Evolutionary conservation across 768 basidiomycete species (phyloP).

Genomic region (Hydnomerulius pinastri): DNA sequence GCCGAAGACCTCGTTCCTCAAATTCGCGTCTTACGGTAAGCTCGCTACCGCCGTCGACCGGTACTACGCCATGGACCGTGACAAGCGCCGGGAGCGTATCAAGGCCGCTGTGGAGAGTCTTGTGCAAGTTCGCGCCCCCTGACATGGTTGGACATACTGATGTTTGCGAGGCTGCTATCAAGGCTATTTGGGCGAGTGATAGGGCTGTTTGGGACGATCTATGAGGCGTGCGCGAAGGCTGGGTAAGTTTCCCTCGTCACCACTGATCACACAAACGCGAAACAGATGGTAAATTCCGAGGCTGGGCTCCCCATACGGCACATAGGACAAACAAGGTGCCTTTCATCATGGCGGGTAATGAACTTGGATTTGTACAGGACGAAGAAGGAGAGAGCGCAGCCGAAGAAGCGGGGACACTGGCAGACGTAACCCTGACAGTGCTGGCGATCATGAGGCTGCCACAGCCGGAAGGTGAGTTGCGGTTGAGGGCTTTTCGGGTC

Average conservation of each 20-base stretch:
- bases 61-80: conserved; percentile 97
- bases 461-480: conserved; percentile 64
- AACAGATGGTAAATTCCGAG: conserved; percentile 85
- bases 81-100: conserved; percentile 94
- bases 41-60: conserved; percentile 85
- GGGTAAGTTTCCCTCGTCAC: conserved; percentile 89
- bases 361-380: conserved; percentile 54
- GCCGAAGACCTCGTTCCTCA: conserved; percentile 73
- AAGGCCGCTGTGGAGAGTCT: conserved; percentile 89
- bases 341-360: conserved; percentile 81
- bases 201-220: conserved; percentile 85
- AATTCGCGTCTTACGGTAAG: conserved; percentile 76
- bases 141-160: conserved; percentile 99
- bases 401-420: conserved; percentile 76
- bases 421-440: conserved; percentile 90
- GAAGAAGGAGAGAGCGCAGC: no score
- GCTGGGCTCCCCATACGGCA: conserved; percentile 92
- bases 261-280: conserved; percentile 94
- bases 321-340: conserved; percentile 87
- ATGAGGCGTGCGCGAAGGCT: conserved; percentile 80
- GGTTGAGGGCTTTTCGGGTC: not conserved
- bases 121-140: conserved; percentile 98
- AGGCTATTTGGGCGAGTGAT: conserved; percentile 88
- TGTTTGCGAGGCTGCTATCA: conserved; percentile 85
- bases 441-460: conserved; percentile 75